Evolutionary conservation across 306 rosid species (phyloP).

Genomic region (Prunus armeniaca): DNA sequence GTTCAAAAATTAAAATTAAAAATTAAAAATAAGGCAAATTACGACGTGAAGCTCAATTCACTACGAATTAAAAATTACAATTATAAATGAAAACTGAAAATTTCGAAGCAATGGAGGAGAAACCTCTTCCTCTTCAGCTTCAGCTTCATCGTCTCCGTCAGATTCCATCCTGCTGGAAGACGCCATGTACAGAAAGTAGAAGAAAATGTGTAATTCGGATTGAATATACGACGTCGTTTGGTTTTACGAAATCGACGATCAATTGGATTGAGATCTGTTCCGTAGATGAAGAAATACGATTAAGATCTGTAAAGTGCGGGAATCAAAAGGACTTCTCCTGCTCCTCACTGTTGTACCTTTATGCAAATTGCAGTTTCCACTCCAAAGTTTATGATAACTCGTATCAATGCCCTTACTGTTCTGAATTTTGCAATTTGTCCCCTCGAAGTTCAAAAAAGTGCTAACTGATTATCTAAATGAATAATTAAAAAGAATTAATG

Average conservation of each 20-base stretch:
- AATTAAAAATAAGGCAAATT: background rate
- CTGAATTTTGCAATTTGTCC: no score
- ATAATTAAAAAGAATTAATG: no score
- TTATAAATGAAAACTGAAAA: background rate
- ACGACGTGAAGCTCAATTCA: background rate
- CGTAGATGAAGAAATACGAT: background rate
- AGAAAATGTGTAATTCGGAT: background rate
- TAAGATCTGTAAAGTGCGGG: constrained; percentile 20
- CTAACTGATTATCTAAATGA: no score
- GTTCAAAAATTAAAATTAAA: background rate
- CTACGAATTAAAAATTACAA: background rate
- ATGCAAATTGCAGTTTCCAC: background rate
- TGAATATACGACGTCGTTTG: background rate
- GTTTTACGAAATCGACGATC: background rate
- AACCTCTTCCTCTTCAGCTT: constrained; percentile 59
- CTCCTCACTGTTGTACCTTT: constrained; percentile 1
- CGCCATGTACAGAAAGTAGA: constrained; percentile 48
- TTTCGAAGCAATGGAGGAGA: background rate
- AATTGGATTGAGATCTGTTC: constrained; percentile 1
- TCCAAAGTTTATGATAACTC: background rate
- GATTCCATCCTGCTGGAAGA: constrained; percentile 55
- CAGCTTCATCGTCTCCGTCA: constrained; percentile 48
- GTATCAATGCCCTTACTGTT: background rate
- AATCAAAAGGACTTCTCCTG: constrained; percentile 2
- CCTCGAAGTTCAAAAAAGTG: no score